phyloP scores from a whole-genome alignment of 139 green algal genomes.

The Chlorella sp. region DNA sequence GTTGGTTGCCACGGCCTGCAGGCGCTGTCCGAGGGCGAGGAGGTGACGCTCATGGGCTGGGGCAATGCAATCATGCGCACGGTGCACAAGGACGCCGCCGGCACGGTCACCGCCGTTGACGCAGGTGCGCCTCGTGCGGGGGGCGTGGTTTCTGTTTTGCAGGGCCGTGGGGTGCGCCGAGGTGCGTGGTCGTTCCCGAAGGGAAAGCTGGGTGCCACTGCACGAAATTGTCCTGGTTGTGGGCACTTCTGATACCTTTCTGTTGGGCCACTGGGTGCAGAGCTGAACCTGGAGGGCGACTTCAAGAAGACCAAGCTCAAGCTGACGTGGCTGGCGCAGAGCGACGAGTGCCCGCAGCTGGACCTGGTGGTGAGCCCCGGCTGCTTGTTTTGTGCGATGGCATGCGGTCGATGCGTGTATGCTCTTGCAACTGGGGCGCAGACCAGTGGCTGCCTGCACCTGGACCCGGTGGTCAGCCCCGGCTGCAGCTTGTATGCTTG shows the following conservation, averaged over 20 bases:
- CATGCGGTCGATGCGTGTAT: no score
- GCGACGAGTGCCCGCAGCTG: slow-evolving; percentile 55
- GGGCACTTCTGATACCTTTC: background rate
- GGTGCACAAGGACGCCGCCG: slow-evolving; percentile 25
- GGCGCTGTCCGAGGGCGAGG: slow-evolving; percentile 83
- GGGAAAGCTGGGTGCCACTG: no score
- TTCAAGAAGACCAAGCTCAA: slow-evolving; percentile 98
- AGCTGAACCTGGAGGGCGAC: slow-evolving; percentile 91
- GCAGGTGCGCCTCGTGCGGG: slow-evolving; percentile 10
- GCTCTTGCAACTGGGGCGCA: no score
- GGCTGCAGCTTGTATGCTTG: no score
- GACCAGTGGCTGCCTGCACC: no score
- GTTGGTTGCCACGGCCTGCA: no score
- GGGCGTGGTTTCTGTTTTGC: no score
- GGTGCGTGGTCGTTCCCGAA: no score
- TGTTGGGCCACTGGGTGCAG: slow-evolving; percentile 1
- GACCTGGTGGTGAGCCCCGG: slow-evolving; percentile 34
- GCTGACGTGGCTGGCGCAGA: slow-evolving; percentile 94
- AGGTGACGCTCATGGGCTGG: slow-evolving; percentile 99
- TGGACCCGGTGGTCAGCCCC: no score
- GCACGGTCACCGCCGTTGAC: slow-evolving; percentile 31
- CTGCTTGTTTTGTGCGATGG: no score
- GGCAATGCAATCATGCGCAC: slow-evolving; percentile 90
- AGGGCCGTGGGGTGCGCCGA: no score
- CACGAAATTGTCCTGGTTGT: no score